Base-by-base conservation (phyloP, 306 rosid species). In the Pyrus pyrifolia region DNA sequence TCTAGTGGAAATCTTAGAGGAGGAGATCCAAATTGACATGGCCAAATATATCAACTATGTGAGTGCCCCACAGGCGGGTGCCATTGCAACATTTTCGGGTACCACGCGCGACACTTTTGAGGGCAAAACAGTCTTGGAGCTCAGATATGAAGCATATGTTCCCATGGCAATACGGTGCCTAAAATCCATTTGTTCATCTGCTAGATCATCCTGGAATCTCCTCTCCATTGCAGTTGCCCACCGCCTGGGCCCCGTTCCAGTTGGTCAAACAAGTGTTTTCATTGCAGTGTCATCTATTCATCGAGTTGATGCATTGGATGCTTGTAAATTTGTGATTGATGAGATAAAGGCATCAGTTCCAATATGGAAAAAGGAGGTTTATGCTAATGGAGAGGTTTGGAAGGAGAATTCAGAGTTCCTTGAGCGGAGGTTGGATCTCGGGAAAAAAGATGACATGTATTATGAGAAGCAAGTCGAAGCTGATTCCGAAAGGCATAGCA, bases 351-450 rank as follows among this genome's bases (percentile, higher is more conserved):
- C 97, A 6, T 81, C 85, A 0, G 97, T 95, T 77, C 97, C 98
- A 57, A 95, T 95, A 81, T 95, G 98, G 98, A 95, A 95, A 81
- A 92, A 95, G 79, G 98, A 95, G 85, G 92, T 95, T 67, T 90
- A 90, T 81, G 61, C 84, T 65, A 90, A 95, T 83, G 98, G 98
- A 60, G 98, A 92, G 86, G 91, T 90, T 76, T 92, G 98, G 98
- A 92, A 95, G 83, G 97, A 92, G 86, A 95, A 95, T 72, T 77
- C 84, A 0, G 97, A 95, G 78, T 95, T 95, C 90, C 53, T 88
- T 66, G 88, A 95, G 76, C 86, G 93, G 74, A 93, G 85, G 76
- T 76, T 76, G 33, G 91, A 88, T 80, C 81, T 84, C 44, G 89
- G 86, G 77, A 83, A 78, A 73, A 81, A 82, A 51, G 79, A 81